Percentiles rank a stretch among this genome's conserved stretches.
phyloP scores from a whole-genome alignment of 2,329 filamentous ascomycete species.

The Claviceps purpurea region DNA sequence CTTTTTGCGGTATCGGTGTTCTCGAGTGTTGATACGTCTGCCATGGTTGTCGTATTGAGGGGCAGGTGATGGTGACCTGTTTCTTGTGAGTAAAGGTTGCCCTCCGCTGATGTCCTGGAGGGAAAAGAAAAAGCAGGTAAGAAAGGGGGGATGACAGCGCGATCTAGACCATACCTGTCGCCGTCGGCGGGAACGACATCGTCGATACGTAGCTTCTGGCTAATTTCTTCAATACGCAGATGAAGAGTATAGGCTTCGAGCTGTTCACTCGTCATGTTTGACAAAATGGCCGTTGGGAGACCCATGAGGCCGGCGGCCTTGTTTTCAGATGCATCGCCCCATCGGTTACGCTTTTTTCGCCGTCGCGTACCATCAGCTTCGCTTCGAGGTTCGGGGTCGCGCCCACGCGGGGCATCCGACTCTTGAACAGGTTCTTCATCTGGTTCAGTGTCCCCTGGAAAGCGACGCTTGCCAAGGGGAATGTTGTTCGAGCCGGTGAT shows the following conservation, averaged over 20 bases:
- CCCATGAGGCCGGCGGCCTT: slow-evolving; percentile 98
- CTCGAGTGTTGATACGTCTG: slow-evolving; percentile 96
- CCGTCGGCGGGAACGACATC: slow-evolving; percentile 96
- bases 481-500: slow-evolving; percentile 99
- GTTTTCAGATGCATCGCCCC: slow-evolving; percentile 95
- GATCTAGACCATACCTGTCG: slow-evolving; percentile 56
- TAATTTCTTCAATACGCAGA: slow-evolving; percentile 96
- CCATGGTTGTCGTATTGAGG: slow-evolving; percentile 99
- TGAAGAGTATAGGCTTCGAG: slow-evolving; percentile 94
- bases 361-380: slow-evolving; percentile 65
- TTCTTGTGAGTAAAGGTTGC: slow-evolving; percentile 3
- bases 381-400: slow-evolving; percentile 69
- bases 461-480: slow-evolving; percentile 76
- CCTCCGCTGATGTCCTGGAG: not conserved
- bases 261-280: slow-evolving; percentile 97
- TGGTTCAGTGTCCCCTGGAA: slow-evolving; percentile 50
- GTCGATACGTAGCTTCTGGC: slow-evolving; percentile 96
- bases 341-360: slow-evolving; percentile 97
- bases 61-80: slow-evolving; percentile 83
- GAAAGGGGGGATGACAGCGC: no score
- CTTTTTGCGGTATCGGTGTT: slow-evolving; percentile 95
- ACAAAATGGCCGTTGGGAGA: slow-evolving; percentile 86
- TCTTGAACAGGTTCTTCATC: slow-evolving; percentile 17
- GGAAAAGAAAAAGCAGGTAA: not conserved
- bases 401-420: slow-evolving; percentile 65